Evolutionary conservation across 2,329 filamentous ascomycete species (phyloP), one percentile per base, ranked within the genome.

Genomic region (Arthrobotrys sphaeroides): DNA sequence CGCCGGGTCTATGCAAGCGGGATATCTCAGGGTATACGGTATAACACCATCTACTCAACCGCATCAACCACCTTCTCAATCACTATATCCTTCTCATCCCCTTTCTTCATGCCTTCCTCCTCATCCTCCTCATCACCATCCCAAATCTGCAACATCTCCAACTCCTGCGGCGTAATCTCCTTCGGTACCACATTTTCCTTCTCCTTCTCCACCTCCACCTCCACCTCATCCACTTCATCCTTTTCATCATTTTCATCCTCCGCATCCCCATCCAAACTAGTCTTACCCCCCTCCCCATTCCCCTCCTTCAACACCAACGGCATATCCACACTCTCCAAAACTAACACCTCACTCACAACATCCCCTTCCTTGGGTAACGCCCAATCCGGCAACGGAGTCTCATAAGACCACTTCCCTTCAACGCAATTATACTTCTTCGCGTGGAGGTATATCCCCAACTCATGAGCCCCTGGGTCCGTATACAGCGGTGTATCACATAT

Each of bases 401-500:
- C 88, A 82, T 97, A 98, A 62, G 89, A 89, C 95, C 95, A 99
- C 62, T 86, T 86, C 2, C 94, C 94, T 24, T 89, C 89, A 24
- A 89, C 88, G 81, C 94, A 94, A 78, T 94, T 90, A 82, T 99
- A 99, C 49, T 92, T 89, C 75, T 93, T 88, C 69, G 94, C 96
- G 84, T 99, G 95, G 77, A 99, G 86, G 87, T 94, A 99, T 42
- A 99, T 90, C 0, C 92, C 92, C 65, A 78, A 59, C 38, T 99
- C 95, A 80, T 98, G 94, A 43, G 86, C 84, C 0, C 94, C 94
- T 0, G 95, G 95, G 81, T 99, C 95, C 13, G 92, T 96, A 83
- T 98, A 99, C 45, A 99, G 85, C 20, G 92, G 91, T 18, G 95
- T 97, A 72, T 90, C 87, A 82, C 95, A 99, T 33, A 93, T 83